Base-by-base conservation (phyloP, 768 basidiomycete genomes). In the Cubamyces sp. region DNA sequence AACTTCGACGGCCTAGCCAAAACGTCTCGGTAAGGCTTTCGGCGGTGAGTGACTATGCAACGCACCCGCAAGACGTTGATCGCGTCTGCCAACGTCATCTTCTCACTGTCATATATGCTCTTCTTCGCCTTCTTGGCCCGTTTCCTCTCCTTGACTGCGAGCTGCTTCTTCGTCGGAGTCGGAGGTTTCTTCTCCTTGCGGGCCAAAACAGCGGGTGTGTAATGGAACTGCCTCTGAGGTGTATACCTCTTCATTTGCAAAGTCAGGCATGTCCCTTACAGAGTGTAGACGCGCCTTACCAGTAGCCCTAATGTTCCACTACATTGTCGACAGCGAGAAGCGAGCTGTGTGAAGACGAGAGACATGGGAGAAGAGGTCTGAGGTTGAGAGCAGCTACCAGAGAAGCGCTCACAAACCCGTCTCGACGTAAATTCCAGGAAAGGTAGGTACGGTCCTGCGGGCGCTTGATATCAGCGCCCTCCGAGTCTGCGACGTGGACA, bases 1-100 rank as follows among this genome's bases (percentile, higher is more conserved):
- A 51, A 95, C 88, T 73, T 95, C 92, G 8, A 94, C 87, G 15
- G 95, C 86, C 95, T 97, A 65, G n/a, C 7, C 5, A 30, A 25
- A 65, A 9, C 14, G 45, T 18, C 9, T 2, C 40, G 26, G 25
- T 34, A 16, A 16, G 0, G 8, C 30, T 14, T 18, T 26, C 16
- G 11, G 45, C 43, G 7, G 63, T 19, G 52, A 18, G 15, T 54
- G 64, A n/a, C 3, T 14, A 55, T 3, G 37, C 30, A 47, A 47
- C 87, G 64, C 70, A 90, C 90, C 61, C 90, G 86, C 63, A 93
- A 78, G 41, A 91, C 86, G 18, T 81, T 74, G 65, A 93, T 82
- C 40, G 91, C 91, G 46, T 88, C 83, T 19, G 74, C 62, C 43
- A 93, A 78, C 8, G 84, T 76, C 74, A 92, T 83, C 71, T 86